Evolutionary conservation across 768 basidiomycete genomes (phyloP), one percentile per base, ranked within the genome.

Genomic region (Pisolithus marmoratus): DNA sequence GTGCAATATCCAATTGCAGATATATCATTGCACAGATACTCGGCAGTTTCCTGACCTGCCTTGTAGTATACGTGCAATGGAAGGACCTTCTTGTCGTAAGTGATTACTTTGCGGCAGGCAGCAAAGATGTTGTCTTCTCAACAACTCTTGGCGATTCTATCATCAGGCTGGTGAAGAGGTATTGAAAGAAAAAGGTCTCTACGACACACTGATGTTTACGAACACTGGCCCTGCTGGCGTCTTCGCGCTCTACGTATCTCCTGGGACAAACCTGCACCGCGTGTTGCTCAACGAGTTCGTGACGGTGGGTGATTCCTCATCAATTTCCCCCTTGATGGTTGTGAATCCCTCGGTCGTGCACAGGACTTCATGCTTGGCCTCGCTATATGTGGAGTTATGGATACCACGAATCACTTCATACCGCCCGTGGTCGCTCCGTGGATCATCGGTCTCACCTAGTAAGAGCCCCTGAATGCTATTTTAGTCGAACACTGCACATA

Each of bases 21-120:
- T 87, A 85, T 60, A 83, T 87, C 53, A 38, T 77, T 12, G 78
- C 83, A 0, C 87, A 90, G 60, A 74, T 85, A 54, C 55, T 85
- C 4, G 87, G 85, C 5, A 81, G 75, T 12, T 85, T 82, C 56
- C 63, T 87, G 54, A 86, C 82, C 0, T 79, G 77, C 50, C 67
- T 84, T 37, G 53, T 82, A 43, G 63, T 83, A 46, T 87, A 87
- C 60, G 71, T 72, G 5, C 82, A 87, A 57, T 89, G 83, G 71
- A 77, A 77, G 54, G 69, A 76, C 42, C 51, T 75, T 45, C 71
- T 88, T 36, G 57, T 64, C 45, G 78, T 79, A 54, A 38, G 66
- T 55, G 31, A 31, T 51, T 70, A 14, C 60, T 52, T 29, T 49
- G 49, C 41, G 59, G 61, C 36, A 58, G n/a, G n/a, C 40, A 19